Base-by-base conservation (phyloP, 305 asterid genomes). In the Fraxinus nigra region DNA sequence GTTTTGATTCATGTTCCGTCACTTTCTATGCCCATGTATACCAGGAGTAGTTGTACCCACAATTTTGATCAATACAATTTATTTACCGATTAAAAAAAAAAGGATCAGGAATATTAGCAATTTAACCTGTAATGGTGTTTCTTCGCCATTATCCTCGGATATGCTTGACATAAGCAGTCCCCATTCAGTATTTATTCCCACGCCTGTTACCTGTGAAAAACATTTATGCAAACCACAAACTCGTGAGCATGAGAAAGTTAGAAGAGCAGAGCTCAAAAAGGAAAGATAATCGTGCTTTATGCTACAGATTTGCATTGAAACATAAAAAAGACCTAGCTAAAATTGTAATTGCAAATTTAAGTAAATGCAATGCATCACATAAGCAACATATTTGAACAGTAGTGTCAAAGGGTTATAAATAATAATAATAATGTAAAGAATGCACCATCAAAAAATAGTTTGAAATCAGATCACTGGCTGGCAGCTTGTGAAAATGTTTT, bases 91-190 rank as follows among this genome's bases (percentile, higher is more conserved):
- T 0, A 51, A 51, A 51, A 51, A 51, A 46, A 3, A 40, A 43
- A 43, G 1, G 75, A 59, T 79, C n/a, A 56, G 40, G 79, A 77
- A 18, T 72, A 80, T 72, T 20, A 79, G 76, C 26, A 54, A 78
- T 76, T 26, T 34, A 81, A 96, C 99, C 98, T 96, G 99, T 89
- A 96, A 85, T 43, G 99, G 98, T 80, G 99, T 96, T 88, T 96
- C 99, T 92, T 96, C 99, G 78, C 97, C 98, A 87, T 92, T 96
- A 87, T 96, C 99, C 86, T 96, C 99, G 11, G 98, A 91, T 83
- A 96, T 96, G 86, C 99, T 96, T 8, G 98, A 98, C 99, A 96
- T 96, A 73, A 96, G 91, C 82, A 96, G 84, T 73, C 99, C 99
- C 98, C 98, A 96, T 85, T 94, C 99, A 59, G 99, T 96, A 85